A percentile compares a stretch with the other conserved stretches of the same genome.
Conservation (phyloP, 345 rosid genomes). For the Xanthoceras sorbifolium region DNA sequence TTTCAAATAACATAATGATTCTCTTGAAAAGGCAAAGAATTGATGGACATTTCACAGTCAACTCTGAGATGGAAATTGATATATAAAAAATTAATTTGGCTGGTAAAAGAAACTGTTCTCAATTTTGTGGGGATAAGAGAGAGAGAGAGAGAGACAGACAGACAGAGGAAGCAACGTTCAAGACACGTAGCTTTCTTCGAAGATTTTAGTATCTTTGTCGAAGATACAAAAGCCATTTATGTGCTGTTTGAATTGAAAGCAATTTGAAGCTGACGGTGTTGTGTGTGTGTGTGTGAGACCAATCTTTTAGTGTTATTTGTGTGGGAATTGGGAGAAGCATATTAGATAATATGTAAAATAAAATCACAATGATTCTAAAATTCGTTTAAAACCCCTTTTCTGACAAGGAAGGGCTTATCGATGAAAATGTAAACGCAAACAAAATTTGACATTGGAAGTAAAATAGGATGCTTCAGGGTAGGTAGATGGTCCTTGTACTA, state of each 20-base stretch:
- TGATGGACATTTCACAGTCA: constrained; percentile 18
- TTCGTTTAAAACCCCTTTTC: not conserved
- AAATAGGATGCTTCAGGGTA: not conserved
- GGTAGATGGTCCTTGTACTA: not conserved
- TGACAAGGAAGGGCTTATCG: no score
- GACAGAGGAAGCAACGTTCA: constrained; percentile 30
- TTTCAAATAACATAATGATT: constrained; percentile 22
- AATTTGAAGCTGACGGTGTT: not conserved
- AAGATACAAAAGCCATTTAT: constrained; percentile 23
- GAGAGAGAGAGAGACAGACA: constrained; percentile 4
- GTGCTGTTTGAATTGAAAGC: constrained; percentile 10
- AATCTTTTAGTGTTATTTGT: constrained; percentile 3
- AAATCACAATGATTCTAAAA: no score
- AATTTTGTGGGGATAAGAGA: constrained; percentile 29
- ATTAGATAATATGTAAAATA: not conserved
- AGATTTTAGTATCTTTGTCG: constrained; percentile 39
- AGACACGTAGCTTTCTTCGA: constrained; percentile 43
- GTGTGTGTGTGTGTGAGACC: not conserved
- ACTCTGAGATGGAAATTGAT: not conserved
- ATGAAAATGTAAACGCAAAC: not conserved
- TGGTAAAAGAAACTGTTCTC: constrained; percentile 15
- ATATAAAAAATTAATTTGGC: constrained; percentile 6
- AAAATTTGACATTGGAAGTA: not conserved
- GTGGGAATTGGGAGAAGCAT: constrained; percentile 9
- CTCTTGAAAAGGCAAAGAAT: constrained; percentile 6